Conservation (phyloP, 345 rosid species). For the Eucalyptus victrix region DNA sequence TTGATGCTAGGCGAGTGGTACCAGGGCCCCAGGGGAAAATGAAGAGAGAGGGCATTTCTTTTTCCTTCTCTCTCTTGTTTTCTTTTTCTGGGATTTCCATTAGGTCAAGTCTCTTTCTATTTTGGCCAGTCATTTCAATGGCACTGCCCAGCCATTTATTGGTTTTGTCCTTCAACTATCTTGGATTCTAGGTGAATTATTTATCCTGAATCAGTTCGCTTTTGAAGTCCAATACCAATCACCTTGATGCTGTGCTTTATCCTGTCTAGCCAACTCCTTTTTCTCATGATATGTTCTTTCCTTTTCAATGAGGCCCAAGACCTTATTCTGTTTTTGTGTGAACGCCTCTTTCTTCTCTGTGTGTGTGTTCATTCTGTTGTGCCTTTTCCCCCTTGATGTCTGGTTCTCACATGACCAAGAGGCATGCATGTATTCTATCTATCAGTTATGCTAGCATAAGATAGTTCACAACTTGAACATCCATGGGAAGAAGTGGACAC, state of each 20-base stretch:
- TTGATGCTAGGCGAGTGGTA: neutral
- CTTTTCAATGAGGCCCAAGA: neutral
- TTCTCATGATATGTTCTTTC: neutral
- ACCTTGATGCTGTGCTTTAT: neutral
- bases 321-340: neutral
- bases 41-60: neutral
- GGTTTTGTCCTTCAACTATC: neutral
- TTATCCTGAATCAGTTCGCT: neutral
- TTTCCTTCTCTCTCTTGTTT: neutral
- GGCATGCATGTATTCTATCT: neutral
- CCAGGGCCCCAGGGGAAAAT: neutral
- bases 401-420: neutral
- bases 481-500: neutral
- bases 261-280: neutral
- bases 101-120: no score
- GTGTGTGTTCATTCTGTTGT: neutral
- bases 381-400: neutral
- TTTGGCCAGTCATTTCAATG: no score
- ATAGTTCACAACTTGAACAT: neutral
- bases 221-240: neutral
- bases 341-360: neutral
- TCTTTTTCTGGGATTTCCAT: neutral
- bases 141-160: no score
- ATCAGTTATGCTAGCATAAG: neutral
- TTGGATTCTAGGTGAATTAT: neutral